Evolutionary conservation across 805 yeast species (phyloP).

Genomic region (Yamadazyma paraphyllophila): DNA sequence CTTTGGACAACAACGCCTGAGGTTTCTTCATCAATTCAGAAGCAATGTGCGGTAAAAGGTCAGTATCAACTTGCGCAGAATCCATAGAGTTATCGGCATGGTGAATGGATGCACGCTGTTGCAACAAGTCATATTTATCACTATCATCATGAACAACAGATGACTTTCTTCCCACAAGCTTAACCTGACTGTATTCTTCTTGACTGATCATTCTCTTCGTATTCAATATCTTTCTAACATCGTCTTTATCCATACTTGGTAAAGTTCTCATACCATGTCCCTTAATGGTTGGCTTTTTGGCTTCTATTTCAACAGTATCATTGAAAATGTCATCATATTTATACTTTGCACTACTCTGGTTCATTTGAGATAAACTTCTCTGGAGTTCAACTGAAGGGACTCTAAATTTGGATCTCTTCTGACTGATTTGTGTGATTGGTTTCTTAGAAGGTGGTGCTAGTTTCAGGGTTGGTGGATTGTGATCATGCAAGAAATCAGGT

Average conservation of each 20-base stretch:
- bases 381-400: constrained; percentile 45
- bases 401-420: constrained; percentile 29
- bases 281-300: constrained; percentile 35
- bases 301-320: constrained; percentile 12
- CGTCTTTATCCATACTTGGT: constrained; percentile 49
- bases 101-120: constrained; percentile 34
- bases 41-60: constrained; percentile 38
- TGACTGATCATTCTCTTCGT: constrained; percentile 38
- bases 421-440: constrained; percentile 8
- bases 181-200: constrained; percentile 38
- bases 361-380: constrained; percentile 20
- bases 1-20: constrained; percentile 26
- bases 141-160: constrained; percentile 26
- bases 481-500: background rate
- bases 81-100: constrained; percentile 20
- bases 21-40: constrained; percentile 31
- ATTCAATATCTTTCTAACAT: constrained; percentile 39
- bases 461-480: background rate
- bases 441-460: constrained; percentile 1
- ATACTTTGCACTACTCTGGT: background rate
- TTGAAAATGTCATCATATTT: constrained; percentile 31
- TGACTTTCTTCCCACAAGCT: constrained; percentile 27
- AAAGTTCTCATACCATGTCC: constrained; percentile 47
- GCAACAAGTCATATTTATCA: constrained; percentile 25
- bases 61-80: constrained; percentile 7